A percentile compares a stretch with the other conserved stretches of the same genome.
Evolutionary conservation across 2,329 filamentous ascomycete genomes (phyloP).

Genomic region (Dissoconium aciculare): DNA sequence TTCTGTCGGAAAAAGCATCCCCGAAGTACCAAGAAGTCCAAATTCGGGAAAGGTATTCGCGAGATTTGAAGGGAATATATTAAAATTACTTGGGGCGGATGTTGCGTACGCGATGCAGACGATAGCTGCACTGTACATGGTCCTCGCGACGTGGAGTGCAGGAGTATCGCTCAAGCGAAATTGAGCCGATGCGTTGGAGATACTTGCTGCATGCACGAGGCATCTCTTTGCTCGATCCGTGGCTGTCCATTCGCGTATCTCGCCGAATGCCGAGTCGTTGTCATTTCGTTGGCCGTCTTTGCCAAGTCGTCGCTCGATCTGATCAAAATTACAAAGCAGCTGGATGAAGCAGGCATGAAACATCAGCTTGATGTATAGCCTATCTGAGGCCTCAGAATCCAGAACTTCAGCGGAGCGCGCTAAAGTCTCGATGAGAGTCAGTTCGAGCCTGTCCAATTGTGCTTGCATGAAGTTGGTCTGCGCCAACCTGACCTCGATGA

Average conservation of each 20-base stretch:
- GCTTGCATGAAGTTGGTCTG: background rate
- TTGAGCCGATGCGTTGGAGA: background rate
- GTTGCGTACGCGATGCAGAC: slow-evolving; percentile 1
- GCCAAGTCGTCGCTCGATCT: slow-evolving; percentile 2
- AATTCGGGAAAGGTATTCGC: background rate
- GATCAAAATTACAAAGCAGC: slow-evolving; percentile 4
- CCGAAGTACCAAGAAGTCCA: background rate
- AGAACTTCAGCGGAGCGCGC: slow-evolving; percentile 1
- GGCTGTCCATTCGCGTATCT: background rate
- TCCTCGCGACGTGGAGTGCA: slow-evolving; percentile 3
- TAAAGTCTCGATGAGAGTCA: slow-evolving; percentile 1
- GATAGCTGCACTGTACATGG: slow-evolving; percentile 2
- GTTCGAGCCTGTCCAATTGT: background rate
- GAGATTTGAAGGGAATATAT: background rate
- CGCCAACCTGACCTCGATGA: slow-evolving; percentile 1
- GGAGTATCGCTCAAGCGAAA: slow-evolving; percentile 3
- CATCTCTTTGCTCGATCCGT: background rate
- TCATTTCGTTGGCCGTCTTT: background rate
- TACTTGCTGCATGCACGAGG: slow-evolving; percentile 2
- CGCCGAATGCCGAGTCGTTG: too few species aligned
- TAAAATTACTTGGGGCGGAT: background rate
- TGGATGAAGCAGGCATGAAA: slow-evolving; percentile 5
- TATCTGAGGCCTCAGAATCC: background rate
- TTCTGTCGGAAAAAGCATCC: background rate
- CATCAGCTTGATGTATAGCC: slow-evolving; percentile 1